Evolutionary conservation across 805 yeast species (phyloP), one percentile per base, ranked within the genome.

Genomic region (Yarrowia yakushimensis): DNA sequence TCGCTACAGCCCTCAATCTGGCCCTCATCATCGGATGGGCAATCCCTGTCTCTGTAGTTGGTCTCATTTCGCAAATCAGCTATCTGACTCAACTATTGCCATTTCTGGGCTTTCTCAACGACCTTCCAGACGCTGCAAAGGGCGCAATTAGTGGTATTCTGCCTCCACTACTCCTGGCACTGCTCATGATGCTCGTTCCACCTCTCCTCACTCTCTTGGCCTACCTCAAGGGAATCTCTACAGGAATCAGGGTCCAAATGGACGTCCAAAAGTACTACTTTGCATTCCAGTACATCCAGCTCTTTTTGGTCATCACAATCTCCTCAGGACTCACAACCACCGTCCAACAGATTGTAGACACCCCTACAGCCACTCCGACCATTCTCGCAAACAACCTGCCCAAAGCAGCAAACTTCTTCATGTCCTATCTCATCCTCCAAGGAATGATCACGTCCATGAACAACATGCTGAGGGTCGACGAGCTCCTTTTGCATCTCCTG

Each of bases 331-430:
- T 88, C 3, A 81, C 87, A 1, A 84, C 82, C 8, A 78, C 89
- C 0, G 72, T 87, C 45, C 84, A 84, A 65, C 84, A 82, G 63
- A 73, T 87, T 5, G 72, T 88, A 7, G 83, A 82, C 64, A 85
- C 82, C 66, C 97, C 97, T 0, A 82, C 85, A 0, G 82, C 89
- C 0, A 81, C 88, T 12, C 90, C 94, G 0, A 77, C 83, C 6
- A 72, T 89, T 61, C 77, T 90, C 23, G 96, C 96, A 0, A 79
- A 81, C 13, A 88, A 90, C 67, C 77, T 92, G 34, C 97, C 97
- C 0, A 88, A 87, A 69, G 88, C 96, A 23, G 86, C 97, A 0
- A 88, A 86, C 45, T 91, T 92, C 70, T 92, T 91, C 74, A 86
- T 86, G 71, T 87, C 92, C 3, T 90, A 86, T 69, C 76, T 90